Conservation (phyloP, 768 basidiomycete species). For the Phallus indusiatus region DNA sequence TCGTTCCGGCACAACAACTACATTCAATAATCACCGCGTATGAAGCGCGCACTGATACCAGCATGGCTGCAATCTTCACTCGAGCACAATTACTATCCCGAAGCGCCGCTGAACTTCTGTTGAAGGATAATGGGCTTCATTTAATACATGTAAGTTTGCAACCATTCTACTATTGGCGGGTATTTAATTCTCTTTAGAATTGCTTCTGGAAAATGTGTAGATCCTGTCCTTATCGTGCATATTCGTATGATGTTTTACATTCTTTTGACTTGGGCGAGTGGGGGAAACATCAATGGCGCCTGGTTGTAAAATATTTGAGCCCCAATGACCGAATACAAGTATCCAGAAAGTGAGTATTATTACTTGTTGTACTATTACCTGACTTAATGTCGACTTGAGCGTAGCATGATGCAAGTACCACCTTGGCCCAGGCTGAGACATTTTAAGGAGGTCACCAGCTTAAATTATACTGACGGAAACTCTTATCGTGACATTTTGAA, state of each 20-base stretch:
- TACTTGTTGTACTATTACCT: background rate
- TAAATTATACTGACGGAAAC: slow-evolving; percentile 22
- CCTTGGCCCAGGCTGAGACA: slow-evolving; percentile 23
- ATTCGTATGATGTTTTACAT: slow-evolving; percentile 23
- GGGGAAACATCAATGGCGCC: slow-evolving; percentile 19
- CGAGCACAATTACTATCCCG: slow-evolving; percentile 8
- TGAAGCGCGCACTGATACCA: slow-evolving; percentile 12
- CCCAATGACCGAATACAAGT: slow-evolving; percentile 7
- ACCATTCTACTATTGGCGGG: slow-evolving; percentile 1
- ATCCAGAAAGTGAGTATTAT: slow-evolving; percentile 13
- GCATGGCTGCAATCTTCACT: slow-evolving; percentile 16
- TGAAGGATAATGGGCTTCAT: slow-evolving; percentile 19
- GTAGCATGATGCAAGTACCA: slow-evolving; percentile 21
- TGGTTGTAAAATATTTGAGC: slow-evolving; percentile 14
- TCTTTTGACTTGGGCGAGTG: slow-evolving; percentile 21
- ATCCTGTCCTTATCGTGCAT: slow-evolving; percentile 18
- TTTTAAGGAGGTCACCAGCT: slow-evolving; percentile 21
- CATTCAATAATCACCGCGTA: slow-evolving; percentile 13
- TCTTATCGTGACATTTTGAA: slow-evolving; percentile 21
- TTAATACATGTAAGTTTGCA: slow-evolving; percentile 13
- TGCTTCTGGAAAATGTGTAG: slow-evolving; percentile 21
- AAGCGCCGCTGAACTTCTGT: slow-evolving; percentile 16
- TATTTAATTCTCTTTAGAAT: slow-evolving; percentile 15
- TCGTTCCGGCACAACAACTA: slow-evolving; percentile 17
- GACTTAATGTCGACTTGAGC: background rate